A percentile compares a stretch with the other conserved stretches of the same genome.
Evolutionary conservation across 441 rosid genomes (phyloP).

Genomic region (California macrophylla): DNA sequence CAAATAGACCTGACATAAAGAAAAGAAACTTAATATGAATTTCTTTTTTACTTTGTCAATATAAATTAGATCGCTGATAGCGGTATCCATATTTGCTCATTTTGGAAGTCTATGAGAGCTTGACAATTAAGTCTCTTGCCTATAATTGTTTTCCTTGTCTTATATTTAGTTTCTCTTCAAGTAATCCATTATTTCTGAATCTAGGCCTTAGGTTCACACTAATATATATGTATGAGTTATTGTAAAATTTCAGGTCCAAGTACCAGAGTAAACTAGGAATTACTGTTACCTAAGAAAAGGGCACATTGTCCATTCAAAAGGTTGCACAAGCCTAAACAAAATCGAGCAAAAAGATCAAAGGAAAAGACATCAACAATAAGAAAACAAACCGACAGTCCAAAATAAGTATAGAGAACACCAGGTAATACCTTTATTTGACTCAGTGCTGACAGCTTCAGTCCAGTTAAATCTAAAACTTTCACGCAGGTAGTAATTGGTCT

Average conservation of each 20-base stretch:
- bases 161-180: background rate
- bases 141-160: background rate
- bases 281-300: background rate
- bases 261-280: background rate
- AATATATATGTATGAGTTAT: background rate
- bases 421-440: constrained; percentile 64
- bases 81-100: background rate
- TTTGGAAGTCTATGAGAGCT: background rate
- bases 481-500: constrained; percentile 72
- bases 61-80: background rate
- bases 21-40: background rate
- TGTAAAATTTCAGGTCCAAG: background rate
- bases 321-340: background rate
- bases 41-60: background rate
- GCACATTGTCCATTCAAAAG: background rate
- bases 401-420: background rate
- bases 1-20: background rate
- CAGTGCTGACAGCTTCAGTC: constrained; percentile 73
- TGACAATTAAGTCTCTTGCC: background rate
- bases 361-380: constrained; percentile 1
- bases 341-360: background rate
- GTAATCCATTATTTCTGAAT: background rate
- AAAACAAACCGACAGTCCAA: background rate
- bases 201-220: background rate
- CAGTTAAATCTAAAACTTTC: constrained; percentile 88